Base-by-base conservation (phyloP, 129 eudicot species). In the Saussurea involucrata region DNA sequence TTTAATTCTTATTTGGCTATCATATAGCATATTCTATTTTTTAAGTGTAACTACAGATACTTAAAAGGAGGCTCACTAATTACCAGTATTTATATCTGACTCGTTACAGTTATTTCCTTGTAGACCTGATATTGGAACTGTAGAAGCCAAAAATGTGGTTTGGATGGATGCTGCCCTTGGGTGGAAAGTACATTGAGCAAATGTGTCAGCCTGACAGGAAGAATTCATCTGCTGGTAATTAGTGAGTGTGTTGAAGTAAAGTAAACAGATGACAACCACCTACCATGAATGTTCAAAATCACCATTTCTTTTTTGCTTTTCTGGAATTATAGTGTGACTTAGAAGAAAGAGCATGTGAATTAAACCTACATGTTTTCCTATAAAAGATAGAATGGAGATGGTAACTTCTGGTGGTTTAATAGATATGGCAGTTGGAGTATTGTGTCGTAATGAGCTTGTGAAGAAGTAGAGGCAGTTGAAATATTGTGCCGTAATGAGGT, bases 101-200 rank as follows among this genome's bases (percentile, higher is more conserved):
- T 63, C 34, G 6, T 24, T 63, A 31, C 69, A 12, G 37, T n/a
- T 25, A 4, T 64, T 25, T 64, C 21, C 37, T 64, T 64, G 69
- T 27, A 64, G 69, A 64, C 21, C 21, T 64, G 69, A 64, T 27
- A 64, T 64, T 64, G 69, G 69, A 64, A 64, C 33, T 73, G 18
- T 58, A 33, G 40, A 73, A 24, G 53, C 22, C 22, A 4, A 18
- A 73, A 34, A 31, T 29, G 17, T 40, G 49, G 49, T 28, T 28
- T 2, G 21, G 44, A 29, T 18, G 21, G 31, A 55, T 57, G 55
- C 36, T 49, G 27, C 55, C 18, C 37, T 72, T 71, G 63, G 34
- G 24, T 49, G 27, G 64, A 60, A 71, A 28, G 44, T 12, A 49
- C 21, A 36, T 36, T 20, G 27, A 68, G 32, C 37, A 68, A 10